These are phyloP conservation scores for Secale cereale DNA, from an alignment of 176 grass and related monocot genomes.

Conservation along the genomic window DNA sequence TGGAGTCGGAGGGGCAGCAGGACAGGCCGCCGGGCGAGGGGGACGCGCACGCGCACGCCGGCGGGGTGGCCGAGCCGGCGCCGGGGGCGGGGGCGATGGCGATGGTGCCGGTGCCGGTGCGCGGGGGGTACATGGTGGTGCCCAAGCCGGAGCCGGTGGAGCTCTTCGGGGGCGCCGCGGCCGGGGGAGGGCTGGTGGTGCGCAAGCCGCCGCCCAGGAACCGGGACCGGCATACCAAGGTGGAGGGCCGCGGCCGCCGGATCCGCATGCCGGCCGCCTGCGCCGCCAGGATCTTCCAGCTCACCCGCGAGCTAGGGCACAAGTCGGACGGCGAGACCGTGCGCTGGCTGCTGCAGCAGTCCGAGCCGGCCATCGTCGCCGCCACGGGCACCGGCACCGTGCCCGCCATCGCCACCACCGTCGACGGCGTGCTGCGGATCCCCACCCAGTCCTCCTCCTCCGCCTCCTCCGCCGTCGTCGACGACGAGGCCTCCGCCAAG, in stretches of 20 bases:
- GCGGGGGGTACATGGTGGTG: constrained; percentile 47
- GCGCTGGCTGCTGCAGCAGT: constrained; percentile 90
- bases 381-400: constrained; percentile 88
- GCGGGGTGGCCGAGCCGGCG: neutral
- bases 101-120: constrained; percentile 47
- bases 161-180: constrained; percentile 36
- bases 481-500: constrained; percentile 49
- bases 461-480: constrained; percentile 29
- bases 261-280: constrained; percentile 95
- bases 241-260: constrained; percentile 85
- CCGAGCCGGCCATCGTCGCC: constrained; percentile 85
- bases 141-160: constrained; percentile 91
- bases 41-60: neutral
- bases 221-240: constrained; percentile 91
- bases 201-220: constrained; percentile 64
- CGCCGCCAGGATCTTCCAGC: constrained; percentile 93
- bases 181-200: constrained; percentile 32
- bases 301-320: constrained; percentile 93
- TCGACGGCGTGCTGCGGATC: constrained; percentile 84
- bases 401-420: constrained; percentile 73
- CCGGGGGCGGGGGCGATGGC: constrained; percentile 11
- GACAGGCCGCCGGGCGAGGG: constrained; percentile 38
- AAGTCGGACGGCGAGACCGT: constrained; percentile 98
- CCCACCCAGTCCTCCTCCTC: constrained; percentile 67
- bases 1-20: constrained; percentile 52